Conservation (phyloP, 257 asterid species). For the Echium plantagineum region DNA sequence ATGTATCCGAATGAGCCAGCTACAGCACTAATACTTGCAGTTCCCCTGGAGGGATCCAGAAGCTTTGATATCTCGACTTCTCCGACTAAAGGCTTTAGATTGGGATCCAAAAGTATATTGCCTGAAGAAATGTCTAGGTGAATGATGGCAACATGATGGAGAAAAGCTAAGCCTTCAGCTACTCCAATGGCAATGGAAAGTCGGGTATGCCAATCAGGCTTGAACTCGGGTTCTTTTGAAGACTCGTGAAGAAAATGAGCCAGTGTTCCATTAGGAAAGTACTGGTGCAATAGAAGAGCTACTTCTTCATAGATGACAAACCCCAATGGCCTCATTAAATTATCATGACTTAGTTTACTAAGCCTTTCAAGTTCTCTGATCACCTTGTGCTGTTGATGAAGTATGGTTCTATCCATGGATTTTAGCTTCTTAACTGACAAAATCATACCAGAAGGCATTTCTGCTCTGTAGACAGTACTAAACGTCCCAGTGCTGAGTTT, state of each 20-base stretch:
- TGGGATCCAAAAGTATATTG: conserved; percentile 69
- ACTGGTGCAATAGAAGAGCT: conserved; percentile 57
- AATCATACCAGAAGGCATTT: conserved; percentile 90
- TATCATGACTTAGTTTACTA: conserved; percentile 70
- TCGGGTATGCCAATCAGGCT: conserved; percentile 78
- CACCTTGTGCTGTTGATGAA: conserved; percentile 74
- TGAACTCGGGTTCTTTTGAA: conserved; percentile 32
- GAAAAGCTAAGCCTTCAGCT: conserved; percentile 84
- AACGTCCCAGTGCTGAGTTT: conserved; percentile 67
- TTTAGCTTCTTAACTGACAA: conserved; percentile 63
- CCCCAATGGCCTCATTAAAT: conserved; percentile 76
- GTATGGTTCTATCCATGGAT: conserved; percentile 64
- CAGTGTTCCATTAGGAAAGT: conserved; percentile 54
- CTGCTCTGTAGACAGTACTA: conserved; percentile 78
- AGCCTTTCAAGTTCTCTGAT: conserved; percentile 85
- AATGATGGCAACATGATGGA: conserved; percentile 76
- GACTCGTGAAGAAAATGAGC: conserved; percentile 64
- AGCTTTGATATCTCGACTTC: conserved; percentile 93
- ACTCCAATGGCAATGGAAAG: conserved; percentile 82
- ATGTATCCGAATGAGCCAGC: conserved; percentile 98
- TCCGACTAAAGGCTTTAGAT: conserved; percentile 62
- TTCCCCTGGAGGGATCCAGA: conserved; percentile 89
- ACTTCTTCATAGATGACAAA: conserved; percentile 72
- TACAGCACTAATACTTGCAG: conserved; percentile 94
- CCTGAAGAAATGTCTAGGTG: conserved; percentile 94